A percentile compares a stretch with the other conserved stretches of the same genome.
Conservation (phyloP, 164 flowering plant genomes). For the Macadamia tetraphylla region DNA sequence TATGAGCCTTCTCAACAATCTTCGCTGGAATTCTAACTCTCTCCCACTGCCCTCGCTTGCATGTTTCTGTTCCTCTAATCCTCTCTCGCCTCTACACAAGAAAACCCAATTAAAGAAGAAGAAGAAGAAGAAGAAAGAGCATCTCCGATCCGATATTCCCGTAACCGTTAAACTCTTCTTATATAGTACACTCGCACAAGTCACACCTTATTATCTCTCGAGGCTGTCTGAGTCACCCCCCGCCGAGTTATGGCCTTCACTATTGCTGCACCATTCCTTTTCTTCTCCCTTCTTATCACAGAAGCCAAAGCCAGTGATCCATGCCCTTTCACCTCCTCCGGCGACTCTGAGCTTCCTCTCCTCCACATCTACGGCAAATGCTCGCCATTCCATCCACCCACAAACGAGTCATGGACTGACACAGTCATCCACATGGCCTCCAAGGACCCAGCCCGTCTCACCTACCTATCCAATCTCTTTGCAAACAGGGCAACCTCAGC, state of each 20-base stretch:
- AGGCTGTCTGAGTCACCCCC: neutral
- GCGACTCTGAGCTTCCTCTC: slow-evolving; percentile 52
- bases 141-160: too few relatives aligned
- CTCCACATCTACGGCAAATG: slow-evolving; percentile 69
- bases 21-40: too few relatives aligned
- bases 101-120: too few relatives aligned
- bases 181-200: too few relatives aligned
- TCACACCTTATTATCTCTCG: neutral
- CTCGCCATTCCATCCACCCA: slow-evolving; percentile 64
- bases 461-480: slow-evolving; percentile 48
- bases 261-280: slow-evolving; percentile 14
- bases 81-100: too few relatives aligned
- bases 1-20: too few relatives aligned
- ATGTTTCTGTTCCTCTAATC: too few relatives aligned
- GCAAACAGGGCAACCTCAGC: slow-evolving; percentile 29
- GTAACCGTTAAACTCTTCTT: too few relatives aligned
- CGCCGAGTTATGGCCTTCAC: slow-evolving; percentile 26
- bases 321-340: slow-evolving; percentile 33
- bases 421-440: slow-evolving; percentile 72
- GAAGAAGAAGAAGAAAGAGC: too few relatives aligned
- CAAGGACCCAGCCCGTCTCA: slow-evolving; percentile 54
- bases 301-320: slow-evolving; percentile 28
- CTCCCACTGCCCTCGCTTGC: too few relatives aligned
- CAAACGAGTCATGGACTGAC: slow-evolving; percentile 38
- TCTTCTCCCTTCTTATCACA: slow-evolving; percentile 25